Percentiles rank a stretch among this genome's conserved stretches.
phyloP scores from a whole-genome alignment of 306 rosid genomes.

The Heteromeles arbutifolia region DNA sequence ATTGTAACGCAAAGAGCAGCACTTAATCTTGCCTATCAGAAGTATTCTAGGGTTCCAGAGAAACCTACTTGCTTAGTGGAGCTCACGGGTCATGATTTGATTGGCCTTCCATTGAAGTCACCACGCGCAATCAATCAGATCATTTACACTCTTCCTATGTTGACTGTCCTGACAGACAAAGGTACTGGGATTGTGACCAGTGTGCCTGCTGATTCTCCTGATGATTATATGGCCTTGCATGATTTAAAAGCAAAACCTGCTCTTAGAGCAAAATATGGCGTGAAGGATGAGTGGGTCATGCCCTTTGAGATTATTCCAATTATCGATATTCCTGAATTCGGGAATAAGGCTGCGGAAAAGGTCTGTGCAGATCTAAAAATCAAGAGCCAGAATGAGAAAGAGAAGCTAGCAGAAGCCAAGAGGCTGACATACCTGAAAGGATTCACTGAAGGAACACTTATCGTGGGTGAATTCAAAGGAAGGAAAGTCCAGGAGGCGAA shows the following conservation, averaged over 20 bases:
- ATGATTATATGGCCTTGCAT: constrained; percentile 88
- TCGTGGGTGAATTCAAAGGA: constrained; percentile 69
- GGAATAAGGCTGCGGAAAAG: constrained; percentile 74
- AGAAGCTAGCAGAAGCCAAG: constrained; percentile 92
- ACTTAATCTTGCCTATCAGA: constrained; percentile 86
- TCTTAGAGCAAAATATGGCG: constrained; percentile 64
- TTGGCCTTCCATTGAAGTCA: constrained; percentile 81
- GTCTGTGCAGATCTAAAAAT: constrained; percentile 80
- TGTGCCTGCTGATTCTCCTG: constrained; percentile 96
- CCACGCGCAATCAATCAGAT: constrained; percentile 65
- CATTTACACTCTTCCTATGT: constrained; percentile 91
- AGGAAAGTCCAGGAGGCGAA: constrained; percentile 61
- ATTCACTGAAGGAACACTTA: constrained; percentile 79
- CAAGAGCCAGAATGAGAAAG: constrained; percentile 89
- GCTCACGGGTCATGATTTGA: constrained; percentile 73
- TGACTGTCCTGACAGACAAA: constrained; percentile 84
- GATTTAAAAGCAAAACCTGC: constrained; percentile 77
- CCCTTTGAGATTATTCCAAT: constrained; percentile 83
- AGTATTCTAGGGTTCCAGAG: constrained; percentile 56
- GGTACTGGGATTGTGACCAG: constrained; percentile 96
- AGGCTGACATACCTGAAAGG: constrained; percentile 87
- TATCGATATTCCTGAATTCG: constrained; percentile 67
- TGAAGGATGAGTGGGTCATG: constrained; percentile 84
- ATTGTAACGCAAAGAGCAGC: constrained; percentile 69
- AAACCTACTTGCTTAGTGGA: constrained; percentile 72